Percentiles rank a stretch among this genome's conserved stretches.
Evolutionary conservation across 768 basidiomycete species (phyloP).

Genomic region (Agaricus subrufescens): DNA sequence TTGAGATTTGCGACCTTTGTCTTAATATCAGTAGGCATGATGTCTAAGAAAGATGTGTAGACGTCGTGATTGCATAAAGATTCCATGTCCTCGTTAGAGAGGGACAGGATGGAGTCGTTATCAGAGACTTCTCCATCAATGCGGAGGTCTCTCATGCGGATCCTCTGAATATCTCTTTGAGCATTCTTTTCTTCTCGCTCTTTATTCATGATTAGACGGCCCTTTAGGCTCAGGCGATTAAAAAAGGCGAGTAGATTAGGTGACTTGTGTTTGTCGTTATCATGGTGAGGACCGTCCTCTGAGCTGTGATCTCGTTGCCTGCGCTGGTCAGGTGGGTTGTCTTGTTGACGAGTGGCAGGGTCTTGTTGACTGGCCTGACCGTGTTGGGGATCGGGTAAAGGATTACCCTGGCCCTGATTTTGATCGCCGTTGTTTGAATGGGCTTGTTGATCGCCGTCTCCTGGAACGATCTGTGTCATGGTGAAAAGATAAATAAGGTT

Average conservation of each 20-base stretch:
- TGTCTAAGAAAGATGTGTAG: background rate
- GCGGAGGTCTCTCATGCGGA: background rate
- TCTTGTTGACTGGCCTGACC: too few species aligned
- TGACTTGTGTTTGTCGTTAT: background rate
- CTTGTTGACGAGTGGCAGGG: too few species aligned
- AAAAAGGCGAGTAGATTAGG: background rate
- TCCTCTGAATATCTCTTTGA: background rate
- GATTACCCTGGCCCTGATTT: too few species aligned
- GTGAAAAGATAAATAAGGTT: too few species aligned
- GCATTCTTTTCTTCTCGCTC: background rate
- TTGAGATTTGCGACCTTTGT: background rate
- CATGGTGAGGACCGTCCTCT: too few species aligned
- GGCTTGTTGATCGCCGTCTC: too few species aligned
- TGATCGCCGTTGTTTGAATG: too few species aligned
- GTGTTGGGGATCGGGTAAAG: too few species aligned
- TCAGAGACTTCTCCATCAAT: background rate
- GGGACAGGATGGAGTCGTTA: background rate
- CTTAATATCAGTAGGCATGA: background rate
- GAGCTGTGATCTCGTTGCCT: too few species aligned
- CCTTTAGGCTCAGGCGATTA: background rate
- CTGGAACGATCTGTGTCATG: too few species aligned
- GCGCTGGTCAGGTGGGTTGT: too few species aligned
- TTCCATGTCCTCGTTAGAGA: background rate
- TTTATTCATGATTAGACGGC: background rate
- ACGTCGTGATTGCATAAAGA: background rate